Evolutionary conservation across 148 eudicot species (phyloP), one percentile per base, ranked within the genome.

Genomic region (Vaccinium darrowii): DNA sequence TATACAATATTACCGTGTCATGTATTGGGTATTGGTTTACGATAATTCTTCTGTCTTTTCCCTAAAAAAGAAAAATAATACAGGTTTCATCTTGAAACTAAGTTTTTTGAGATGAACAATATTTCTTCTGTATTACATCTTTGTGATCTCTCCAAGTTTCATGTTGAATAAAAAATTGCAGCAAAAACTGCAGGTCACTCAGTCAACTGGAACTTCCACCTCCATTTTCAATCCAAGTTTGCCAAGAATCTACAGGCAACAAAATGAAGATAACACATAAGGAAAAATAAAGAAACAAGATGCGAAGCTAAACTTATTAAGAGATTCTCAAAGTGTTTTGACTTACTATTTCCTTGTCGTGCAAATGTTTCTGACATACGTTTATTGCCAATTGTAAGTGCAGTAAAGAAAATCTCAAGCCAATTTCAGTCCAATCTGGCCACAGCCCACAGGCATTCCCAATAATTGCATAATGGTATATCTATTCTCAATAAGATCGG

Each of bases 171-270:
- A 12, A 30, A 58, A 58, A 8, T 19, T 50, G 7, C 0, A 15
- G 82, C 3, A 58, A 19, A 39, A 39, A 18, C 25, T 19, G 49
- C 51, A 30, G 82, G n/a, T 21, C 30, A 5, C 8, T 80, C 43
- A 80, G 82, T 80, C 82, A 36, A 57, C 52, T 5, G 82, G 82
- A 60, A 58, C 82, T 80, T 80, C 82, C 71, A 58, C 82, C 71
- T 80, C 52, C 71, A 80, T 58, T 80, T 81, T 15, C 56, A 49
- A 56, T 5, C 21, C 56, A 21, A 72, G 57, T 62, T 81, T 81
- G 83, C 75, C 83, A 39, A 81, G 74, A 63, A 81, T 49, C 83
- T 81, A 54, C 47, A 51, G 63, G n/a, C 21, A 3, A 4, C n/a
- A 54, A 53, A 25, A 53, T 8, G 23, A 27, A 78, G 62, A 15